These are phyloP conservation scores for Selaginella moellendorffii DNA, from an alignment of 75 land plant species.

Conservation along the genomic window DNA sequence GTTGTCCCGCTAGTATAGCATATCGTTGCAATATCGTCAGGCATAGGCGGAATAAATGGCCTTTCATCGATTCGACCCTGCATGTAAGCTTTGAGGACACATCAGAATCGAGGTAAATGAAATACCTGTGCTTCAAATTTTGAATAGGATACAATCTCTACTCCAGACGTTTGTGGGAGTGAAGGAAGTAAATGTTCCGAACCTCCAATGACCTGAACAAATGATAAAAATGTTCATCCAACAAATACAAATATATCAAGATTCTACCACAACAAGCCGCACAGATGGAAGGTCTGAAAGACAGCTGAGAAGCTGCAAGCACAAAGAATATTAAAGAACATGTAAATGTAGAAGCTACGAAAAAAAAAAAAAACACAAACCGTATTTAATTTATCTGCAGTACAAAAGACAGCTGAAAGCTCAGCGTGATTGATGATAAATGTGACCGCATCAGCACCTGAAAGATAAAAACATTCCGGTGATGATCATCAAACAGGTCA, in stretches of 20 bases:
- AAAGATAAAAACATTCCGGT: constrained; percentile 11
- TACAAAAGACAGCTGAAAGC: constrained; percentile 72
- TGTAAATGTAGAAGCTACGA: neutral
- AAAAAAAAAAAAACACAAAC: constrained; percentile 30
- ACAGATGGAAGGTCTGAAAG: constrained; percentile 61
- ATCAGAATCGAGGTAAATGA: no score
- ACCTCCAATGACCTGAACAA: constrained; percentile 67
- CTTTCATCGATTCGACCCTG: constrained; percentile 52
- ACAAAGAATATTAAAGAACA: neutral
- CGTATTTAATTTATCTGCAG: constrained; percentile 63
- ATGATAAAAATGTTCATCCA: neutral
- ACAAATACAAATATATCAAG: constrained; percentile 1
- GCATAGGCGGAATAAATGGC: constrained; percentile 61
- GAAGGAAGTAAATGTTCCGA: constrained; percentile 48
- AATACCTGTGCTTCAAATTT: constrained; percentile 39
- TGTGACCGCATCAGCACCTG: constrained; percentile 95
- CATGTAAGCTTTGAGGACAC: neutral
- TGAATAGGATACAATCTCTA: constrained; percentile 45
- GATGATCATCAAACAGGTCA: neutral
- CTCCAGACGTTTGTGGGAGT: constrained; percentile 40
- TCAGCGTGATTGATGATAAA: constrained; percentile 80
- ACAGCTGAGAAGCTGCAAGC: constrained; percentile 60
- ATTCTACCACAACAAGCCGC: constrained; percentile 72
- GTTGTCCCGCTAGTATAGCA: constrained; percentile 99
- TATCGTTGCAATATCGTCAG: constrained; percentile 88